Evolutionary conservation across 257 asterid genomes (phyloP).

Genomic region (Nicotiana knightiana): DNA sequence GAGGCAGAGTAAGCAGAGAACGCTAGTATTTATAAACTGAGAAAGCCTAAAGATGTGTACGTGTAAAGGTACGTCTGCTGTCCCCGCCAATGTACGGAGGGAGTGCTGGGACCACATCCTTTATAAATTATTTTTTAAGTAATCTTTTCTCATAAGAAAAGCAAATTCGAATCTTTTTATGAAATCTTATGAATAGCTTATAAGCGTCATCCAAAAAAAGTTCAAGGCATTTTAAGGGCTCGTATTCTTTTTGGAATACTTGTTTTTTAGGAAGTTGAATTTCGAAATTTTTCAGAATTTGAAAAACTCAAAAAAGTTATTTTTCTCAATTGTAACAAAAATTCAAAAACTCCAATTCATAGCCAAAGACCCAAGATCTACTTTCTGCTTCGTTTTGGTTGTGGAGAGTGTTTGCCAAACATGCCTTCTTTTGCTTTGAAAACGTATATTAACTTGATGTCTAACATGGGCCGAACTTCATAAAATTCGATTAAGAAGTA

Average conservation of each 20-base stretch:
- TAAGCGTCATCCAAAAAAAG: neutral
- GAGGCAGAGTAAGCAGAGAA: neutral
- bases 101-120: neutral
- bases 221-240: neutral
- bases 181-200: neutral
- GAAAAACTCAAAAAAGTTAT: too few relatives aligned
- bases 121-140: neutral
- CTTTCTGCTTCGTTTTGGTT: neutral
- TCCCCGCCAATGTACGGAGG: slow-evolving; percentile 55
- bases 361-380: neutral
- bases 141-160: neutral
- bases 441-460: neutral
- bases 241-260: too few relatives aligned
- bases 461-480: neutral
- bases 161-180: neutral
- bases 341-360: too few relatives aligned
- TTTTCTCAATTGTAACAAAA: too few relatives aligned
- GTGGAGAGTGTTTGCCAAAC: neutral
- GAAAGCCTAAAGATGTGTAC: slow-evolving; percentile 11
- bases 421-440: neutral
- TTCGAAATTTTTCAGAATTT: too few relatives aligned
- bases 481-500: neutral
- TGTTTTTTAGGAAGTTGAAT: too few relatives aligned
- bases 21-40: slow-evolving; percentile 38
- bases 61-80: slow-evolving; percentile 39